Base-by-base conservation (phyloP, 1,284 basidiomycete genomes). In the Retiboletus fuscus region DNA sequence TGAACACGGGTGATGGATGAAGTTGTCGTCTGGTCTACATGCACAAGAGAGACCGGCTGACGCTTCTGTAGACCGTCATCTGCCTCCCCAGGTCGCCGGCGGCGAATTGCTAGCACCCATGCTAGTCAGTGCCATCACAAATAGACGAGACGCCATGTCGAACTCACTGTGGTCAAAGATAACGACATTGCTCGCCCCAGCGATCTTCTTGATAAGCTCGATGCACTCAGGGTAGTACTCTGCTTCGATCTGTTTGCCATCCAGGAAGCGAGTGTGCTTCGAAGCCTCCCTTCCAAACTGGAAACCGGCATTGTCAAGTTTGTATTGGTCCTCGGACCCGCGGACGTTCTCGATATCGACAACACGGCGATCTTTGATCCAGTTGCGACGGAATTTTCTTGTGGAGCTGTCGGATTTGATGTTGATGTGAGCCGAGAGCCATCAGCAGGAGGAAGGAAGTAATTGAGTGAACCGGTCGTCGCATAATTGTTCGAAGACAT, bases 131-230 rank as follows among this genome's bases (percentile, higher is more conserved):
- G 20, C 6, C n/a, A 22, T 44, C 24, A 26, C n/a, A 15, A 10
- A 57, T n/a, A 46, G 24, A 43, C 1, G 22, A 58, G 53, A 58
- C 5, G 20, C 13, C 8, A 12, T n/a, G 28, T 18, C n/a, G n/a
- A 20, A 76, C 83, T 22, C 69, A 88, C 88, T 90, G 75, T 90
- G 88, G 72, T 91, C 89, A 75, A 91, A 91, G 55, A 88, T 74
- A 10, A 89, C 86, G 22, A 84, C 84, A 30, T 82, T 82, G 67
- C 81, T 87, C 3, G 88, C 89, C 15, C 88, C 88, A 0, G 88
- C 89, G 26, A 87, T 69, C 73, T 85, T 77, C 83, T 90, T 90
- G 65, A 90, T 79, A 39, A 89, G 78, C 74, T 84, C 86, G 61
- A 82, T 78, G 66, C 84, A 86, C 78, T 91, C 89, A 0, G 85